Percentiles rank a stretch among this genome's conserved stretches.
phyloP scores from a whole-genome alignment of 2,329 filamentous ascomycete species.

The Calonectria multiphialidica region DNA sequence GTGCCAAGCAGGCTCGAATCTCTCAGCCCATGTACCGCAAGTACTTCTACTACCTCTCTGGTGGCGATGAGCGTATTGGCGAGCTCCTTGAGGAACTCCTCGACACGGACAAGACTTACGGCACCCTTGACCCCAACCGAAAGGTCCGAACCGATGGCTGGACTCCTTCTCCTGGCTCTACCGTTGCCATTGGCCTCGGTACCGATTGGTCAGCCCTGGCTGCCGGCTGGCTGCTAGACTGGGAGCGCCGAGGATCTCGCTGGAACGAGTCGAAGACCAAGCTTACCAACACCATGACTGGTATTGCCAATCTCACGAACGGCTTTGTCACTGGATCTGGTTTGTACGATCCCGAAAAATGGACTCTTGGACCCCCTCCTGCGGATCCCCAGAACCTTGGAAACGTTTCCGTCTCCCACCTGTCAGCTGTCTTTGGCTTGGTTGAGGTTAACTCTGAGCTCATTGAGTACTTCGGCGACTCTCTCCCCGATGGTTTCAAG shows the following conservation, averaged over 20 bases:
- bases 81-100: slow-evolving; percentile 64
- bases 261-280: slow-evolving; percentile 66
- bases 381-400: slow-evolving; percentile 65
- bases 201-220: slow-evolving; percentile 71
- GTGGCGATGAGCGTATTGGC: slow-evolving; percentile 68
- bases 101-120: slow-evolving; percentile 65
- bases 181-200: slow-evolving; percentile 64
- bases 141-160: slow-evolving; percentile 69
- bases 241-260: slow-evolving; percentile 66
- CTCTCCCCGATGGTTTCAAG: slow-evolving; percentile 62
- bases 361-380: slow-evolving; percentile 64
- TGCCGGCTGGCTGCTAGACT: slow-evolving; percentile 69
- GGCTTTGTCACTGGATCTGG: slow-evolving; percentile 70
- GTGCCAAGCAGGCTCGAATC: slow-evolving; percentile 72
- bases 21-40: slow-evolving; percentile 67
- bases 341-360: slow-evolving; percentile 62
- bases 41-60: slow-evolving; percentile 66
- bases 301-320: slow-evolving; percentile 67
- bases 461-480: slow-evolving; percentile 60
- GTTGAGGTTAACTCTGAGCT: slow-evolving; percentile 69
- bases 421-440: slow-evolving; percentile 70
- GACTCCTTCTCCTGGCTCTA: slow-evolving; percentile 54
- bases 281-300: slow-evolving; percentile 60
- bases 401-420: slow-evolving; percentile 64
- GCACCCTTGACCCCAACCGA: slow-evolving; percentile 66